phyloP scores from a whole-genome alignment of 2,329 filamentous ascomycete species.

The Xylaria sp. region DNA sequence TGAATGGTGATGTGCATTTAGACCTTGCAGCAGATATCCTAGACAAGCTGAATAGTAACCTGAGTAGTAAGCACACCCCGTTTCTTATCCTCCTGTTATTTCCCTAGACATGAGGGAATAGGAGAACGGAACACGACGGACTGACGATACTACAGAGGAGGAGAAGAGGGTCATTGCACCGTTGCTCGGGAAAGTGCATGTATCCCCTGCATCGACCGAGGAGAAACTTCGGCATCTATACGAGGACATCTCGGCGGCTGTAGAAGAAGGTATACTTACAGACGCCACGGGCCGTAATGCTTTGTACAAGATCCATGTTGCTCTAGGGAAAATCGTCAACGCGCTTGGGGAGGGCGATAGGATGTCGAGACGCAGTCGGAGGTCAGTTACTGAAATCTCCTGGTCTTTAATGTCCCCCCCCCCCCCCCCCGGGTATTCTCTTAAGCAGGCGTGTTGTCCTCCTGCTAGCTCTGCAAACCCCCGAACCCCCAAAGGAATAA shows the following conservation, averaged over 20 bases:
- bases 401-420: too few species aligned
- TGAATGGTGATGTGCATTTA: slow-evolving; percentile 80
- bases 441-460: not conserved
- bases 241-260: slow-evolving; percentile 63
- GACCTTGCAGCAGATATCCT: slow-evolving; percentile 78
- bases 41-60: slow-evolving; percentile 70
- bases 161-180: slow-evolving; percentile 83
- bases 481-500: too few species aligned
- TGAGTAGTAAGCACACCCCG: slow-evolving; percentile 64
- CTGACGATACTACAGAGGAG: slow-evolving; percentile 63
- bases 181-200: slow-evolving; percentile 81
- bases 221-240: slow-evolving; percentile 64
- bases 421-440: not conserved
- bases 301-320: slow-evolving; percentile 71
- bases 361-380: slow-evolving; percentile 29
- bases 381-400: slow-evolving; percentile 13
- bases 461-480: too few species aligned
- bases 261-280: slow-evolving; percentile 64
- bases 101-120: not conserved
- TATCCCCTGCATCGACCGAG: slow-evolving; percentile 69
- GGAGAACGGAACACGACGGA: not conserved
- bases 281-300: slow-evolving; percentile 68
- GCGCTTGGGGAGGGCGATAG: slow-evolving; percentile 50
- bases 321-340: slow-evolving; percentile 71
- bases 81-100: not conserved